Evolutionary conservation across 192 early-diverging fungal species (phyloP), one percentile per base, ranked within the genome.

Genomic region (Gigaspora rosea): DNA sequence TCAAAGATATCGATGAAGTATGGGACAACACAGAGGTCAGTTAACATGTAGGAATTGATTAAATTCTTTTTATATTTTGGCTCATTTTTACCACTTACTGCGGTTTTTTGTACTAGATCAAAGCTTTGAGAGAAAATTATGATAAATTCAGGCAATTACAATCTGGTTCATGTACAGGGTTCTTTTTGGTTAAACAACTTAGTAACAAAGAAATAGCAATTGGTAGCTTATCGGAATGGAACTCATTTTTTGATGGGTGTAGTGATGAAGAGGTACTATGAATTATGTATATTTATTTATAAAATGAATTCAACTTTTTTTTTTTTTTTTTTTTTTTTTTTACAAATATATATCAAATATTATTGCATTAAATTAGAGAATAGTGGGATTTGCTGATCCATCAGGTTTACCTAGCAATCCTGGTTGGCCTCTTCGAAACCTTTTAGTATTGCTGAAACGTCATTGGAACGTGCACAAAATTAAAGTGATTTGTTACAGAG

Each of bases 391-490:
- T 78, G 85, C 90, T 13, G 97, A 98, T 80, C 96, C 97, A 18
- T 94, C 94, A 61, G 88, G 87, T 33, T 85, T 93, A n/a, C 73
- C 87, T 35, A 77, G 75, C 1, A 82, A 92, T 36, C 95, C 95
- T 20, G 96, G 96, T 12, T 99, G 97, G 97, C 95, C 96, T 6
- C 79, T 97, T 69, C 91, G 97, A 62, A 97, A 98, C 77, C 81
- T 95, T 52, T 84, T 98, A n/a, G 81, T 92, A 1, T 63, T 91
- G 4, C 62, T 90, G n/a, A 82, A 90, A 54, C 69, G 84, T 35
- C 82, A 80, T n/a, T 92, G 83, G 81, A 80, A 83, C n/a, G 27
- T 89, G 12, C 67, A 63, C 1, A 79, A 76, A 9, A 74, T 92
- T 51, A 87, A 83, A 36, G 82, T 95, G 4, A 63, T 95, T 12